phyloP scores from a whole-genome alignment of 75 land plant species.

The Sequoia sempervirens region DNA sequence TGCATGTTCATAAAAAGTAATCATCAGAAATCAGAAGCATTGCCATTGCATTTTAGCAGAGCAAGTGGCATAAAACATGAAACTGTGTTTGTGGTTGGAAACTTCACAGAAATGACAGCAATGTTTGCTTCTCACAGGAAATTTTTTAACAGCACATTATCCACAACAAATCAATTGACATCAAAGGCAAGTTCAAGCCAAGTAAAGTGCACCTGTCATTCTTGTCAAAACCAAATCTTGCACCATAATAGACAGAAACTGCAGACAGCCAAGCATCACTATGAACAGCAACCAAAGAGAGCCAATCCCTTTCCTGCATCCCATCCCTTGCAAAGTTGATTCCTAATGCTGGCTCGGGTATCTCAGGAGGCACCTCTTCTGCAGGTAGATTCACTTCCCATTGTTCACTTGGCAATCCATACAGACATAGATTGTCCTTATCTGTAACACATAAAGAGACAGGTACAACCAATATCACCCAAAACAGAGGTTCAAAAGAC shows the following conservation, averaged over 20 bases:
- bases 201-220: slow-evolving; percentile 27
- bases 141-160: neutral
- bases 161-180: neutral
- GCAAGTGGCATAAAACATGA: neutral
- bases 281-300: slow-evolving; percentile 58
- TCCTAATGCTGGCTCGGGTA: slow-evolving; percentile 62
- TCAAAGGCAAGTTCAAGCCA: neutral
- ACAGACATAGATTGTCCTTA: slow-evolving; percentile 72
- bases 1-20: neutral
- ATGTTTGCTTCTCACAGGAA: too few species aligned
- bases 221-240: slow-evolving; percentile 46
- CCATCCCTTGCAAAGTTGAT: slow-evolving; percentile 66
- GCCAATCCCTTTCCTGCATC: slow-evolving; percentile 58
- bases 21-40: neutral
- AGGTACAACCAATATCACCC: neutral
- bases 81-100: too few species aligned
- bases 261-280: slow-evolving; percentile 61
- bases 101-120: too few species aligned
- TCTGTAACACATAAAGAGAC: slow-evolving; percentile 29
- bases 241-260: slow-evolving; percentile 51
- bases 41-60: neutral
- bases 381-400: slow-evolving; percentile 74
- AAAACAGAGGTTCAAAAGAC: neutral
- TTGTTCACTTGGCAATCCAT: slow-evolving; percentile 56
- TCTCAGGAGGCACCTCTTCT: slow-evolving; percentile 65